Evolutionary conservation across 75 land plant genomes (phyloP).

Genomic region (Adiantum capillusveneris): DNA sequence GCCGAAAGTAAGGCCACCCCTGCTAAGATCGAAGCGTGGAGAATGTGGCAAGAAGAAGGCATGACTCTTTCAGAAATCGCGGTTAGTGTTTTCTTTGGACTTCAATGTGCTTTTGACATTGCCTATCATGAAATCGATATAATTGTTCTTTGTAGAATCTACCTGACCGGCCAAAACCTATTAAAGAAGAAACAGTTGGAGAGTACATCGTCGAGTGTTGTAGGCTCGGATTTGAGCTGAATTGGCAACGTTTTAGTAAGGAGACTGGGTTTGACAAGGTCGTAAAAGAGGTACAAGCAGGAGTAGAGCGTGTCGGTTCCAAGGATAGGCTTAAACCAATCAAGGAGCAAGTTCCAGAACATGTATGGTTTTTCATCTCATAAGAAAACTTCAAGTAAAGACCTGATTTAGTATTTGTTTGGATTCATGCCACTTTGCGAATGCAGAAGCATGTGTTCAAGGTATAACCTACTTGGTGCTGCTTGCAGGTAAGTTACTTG

Average conservation of each 20-base stretch:
- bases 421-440: no score
- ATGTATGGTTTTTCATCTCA: slow-evolving; percentile 28
- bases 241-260: slow-evolving; percentile 55
- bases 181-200: slow-evolving; percentile 60
- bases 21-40: slow-evolving; percentile 83
- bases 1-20: slow-evolving; percentile 19
- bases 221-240: slow-evolving; percentile 43
- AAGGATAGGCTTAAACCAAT: slow-evolving; percentile 67
- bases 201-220: slow-evolving; percentile 56
- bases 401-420: no score
- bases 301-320: slow-evolving; percentile 50
- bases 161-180: slow-evolving; percentile 63
- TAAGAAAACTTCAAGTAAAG: neutral
- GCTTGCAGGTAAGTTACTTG: slow-evolving; percentile 44
- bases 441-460: no score
- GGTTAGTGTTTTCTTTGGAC: slow-evolving; percentile 28
- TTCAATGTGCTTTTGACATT: neutral
- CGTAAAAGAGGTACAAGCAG: slow-evolving; percentile 23
- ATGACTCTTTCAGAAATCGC: slow-evolving; percentile 57
- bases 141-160: slow-evolving; percentile 36
- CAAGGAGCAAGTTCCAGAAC: slow-evolving; percentile 66
- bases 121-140: no score
- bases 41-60: slow-evolving; percentile 65
- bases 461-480: neutral
- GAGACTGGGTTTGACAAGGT: slow-evolving; percentile 37